Evolutionary conservation across 495 filamentous ascomycete species (phyloP), one percentile per base, ranked within the genome.

Genomic region (Penicilliopsis zonata): DNA sequence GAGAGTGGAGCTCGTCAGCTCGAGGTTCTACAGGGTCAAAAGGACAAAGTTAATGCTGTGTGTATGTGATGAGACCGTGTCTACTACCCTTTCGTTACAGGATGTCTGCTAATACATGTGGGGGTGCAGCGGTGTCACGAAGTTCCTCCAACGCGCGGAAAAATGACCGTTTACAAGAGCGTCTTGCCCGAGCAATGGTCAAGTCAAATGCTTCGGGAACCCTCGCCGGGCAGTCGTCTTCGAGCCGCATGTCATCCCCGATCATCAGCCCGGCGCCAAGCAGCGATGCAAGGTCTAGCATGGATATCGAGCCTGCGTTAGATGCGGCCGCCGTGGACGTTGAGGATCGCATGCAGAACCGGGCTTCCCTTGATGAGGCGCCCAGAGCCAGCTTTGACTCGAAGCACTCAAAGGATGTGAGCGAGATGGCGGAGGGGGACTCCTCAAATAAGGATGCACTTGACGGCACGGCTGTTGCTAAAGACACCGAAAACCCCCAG

Each of bases 151-250:
- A 38, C 38, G 53, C 67, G 23, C 64, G 59, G 35, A 69, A 71
- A 33, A 87, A 79, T 63, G 80, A 84, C 39, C 72, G 82, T 9
- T 67, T 95, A 22, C 86, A 94, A 51, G 86, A 94, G 55, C 74
- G 84, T 18, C 63, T 95, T 4, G 87, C 86, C 21, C 70, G 70
- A 23, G 77, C 78, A 9, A 58, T 79, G 46, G 70, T 61, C 0
- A 65, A 64, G 25, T 51, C 51, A 5, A 67, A 54, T 28, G 37
- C 51, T 13, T 23, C 47, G 4, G 39, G 38, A 1, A 52, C 44
- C 33, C 24, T 40, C 7, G 39, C 44, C 15, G 51, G 54, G 3
- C 50, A 49, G n/a, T 55, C 55, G 30, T 50, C 59, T 2, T 42
- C 60, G 9, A 50, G 44, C 33, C 48, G 46, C 28, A 37, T 50